A percentile compares a stretch with the other conserved stretches of the same genome.
Conservation (phyloP, 2,329 filamentous ascomycete genomes). For the Curvularia verruculosa region DNA sequence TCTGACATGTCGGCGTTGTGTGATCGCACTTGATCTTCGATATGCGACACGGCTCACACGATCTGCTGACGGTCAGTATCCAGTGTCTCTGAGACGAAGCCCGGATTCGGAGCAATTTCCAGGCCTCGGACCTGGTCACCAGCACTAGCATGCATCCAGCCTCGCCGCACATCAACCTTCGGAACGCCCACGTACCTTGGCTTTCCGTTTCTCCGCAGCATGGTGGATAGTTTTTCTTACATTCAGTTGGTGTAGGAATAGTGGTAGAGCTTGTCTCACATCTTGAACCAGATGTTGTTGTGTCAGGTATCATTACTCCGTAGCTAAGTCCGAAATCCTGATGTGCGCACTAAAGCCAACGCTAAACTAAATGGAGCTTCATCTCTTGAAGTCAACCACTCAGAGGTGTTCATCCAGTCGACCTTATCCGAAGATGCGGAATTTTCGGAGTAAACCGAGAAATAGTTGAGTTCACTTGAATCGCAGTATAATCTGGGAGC, state of each 20-base stretch:
- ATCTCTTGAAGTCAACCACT: not conserved
- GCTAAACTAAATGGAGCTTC: not conserved
- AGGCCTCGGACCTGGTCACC: not conserved
- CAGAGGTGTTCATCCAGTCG: not conserved
- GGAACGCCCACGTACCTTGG: constrained; percentile 33
- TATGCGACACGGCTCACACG: constrained; percentile 46
- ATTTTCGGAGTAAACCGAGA: not conserved
- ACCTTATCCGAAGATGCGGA: not conserved
- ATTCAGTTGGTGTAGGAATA: not conserved
- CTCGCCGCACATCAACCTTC: not conserved
- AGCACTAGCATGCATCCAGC: not conserved
- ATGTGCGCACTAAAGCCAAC: not conserved
- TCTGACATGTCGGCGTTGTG: constrained; percentile 42
- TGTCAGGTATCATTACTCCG: not conserved
- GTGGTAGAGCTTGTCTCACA: not conserved
- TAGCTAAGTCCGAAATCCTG: not conserved
- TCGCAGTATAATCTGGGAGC: not conserved
- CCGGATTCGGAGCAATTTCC: not conserved
- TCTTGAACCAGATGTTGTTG: not conserved
- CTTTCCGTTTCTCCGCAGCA: constrained; percentile 48
- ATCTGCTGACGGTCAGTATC: constrained; percentile 29
- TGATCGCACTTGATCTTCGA: constrained; percentile 48
- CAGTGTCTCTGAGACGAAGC: not conserved
- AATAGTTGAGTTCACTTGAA: not conserved
- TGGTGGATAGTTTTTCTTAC: constrained; percentile 13